These are phyloP conservation scores for Xylaria sp. DNA, from an alignment of 2,329 filamentous ascomycete genomes.

Conservation along the genomic window DNA sequence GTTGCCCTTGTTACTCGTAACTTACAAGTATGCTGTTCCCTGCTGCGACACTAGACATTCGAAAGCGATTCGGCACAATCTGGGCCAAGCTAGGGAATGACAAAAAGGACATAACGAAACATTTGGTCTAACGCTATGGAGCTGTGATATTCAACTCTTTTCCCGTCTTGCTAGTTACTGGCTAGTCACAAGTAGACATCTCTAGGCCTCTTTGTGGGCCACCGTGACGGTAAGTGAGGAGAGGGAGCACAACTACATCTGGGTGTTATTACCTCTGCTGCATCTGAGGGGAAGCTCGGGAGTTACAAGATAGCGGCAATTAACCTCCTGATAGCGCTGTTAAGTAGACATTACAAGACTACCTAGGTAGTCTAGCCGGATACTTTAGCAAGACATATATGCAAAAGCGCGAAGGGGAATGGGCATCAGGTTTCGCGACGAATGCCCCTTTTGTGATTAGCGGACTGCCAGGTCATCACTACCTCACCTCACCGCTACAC, in stretches of 20 bases:
- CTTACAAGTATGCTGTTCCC: constrained; percentile 35
- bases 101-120: constrained; percentile 37
- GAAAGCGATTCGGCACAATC: constrained; percentile 3
- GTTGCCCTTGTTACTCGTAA: constrained; percentile 36
- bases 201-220: constrained; percentile 40
- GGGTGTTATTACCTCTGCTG: constrained; percentile 19
- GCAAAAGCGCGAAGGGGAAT: constrained; percentile 14
- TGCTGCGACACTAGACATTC: constrained; percentile 30
- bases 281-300: constrained; percentile 2
- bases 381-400: constrained; percentile 7
- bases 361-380: not conserved
- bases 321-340: constrained; percentile 5
- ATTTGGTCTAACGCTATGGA: constrained; percentile 41
- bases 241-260: constrained; percentile 19
- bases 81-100: constrained; percentile 26
- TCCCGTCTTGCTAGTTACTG: constrained; percentile 40
- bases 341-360: constrained; percentile 11
- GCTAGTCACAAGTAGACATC: constrained; percentile 41
- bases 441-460: constrained; percentile 36
- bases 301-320: constrained; percentile 12
- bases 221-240: constrained; percentile 41
- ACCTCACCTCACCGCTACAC: constrained; percentile 39
- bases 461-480: constrained; percentile 35
- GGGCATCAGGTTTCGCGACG: constrained; percentile 26
- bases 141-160: constrained; percentile 39